A percentile compares a stretch with the other conserved stretches of the same genome.
These are phyloP conservation scores for Emergomyces orientalis DNA, from an alignment of 2,329 filamentous ascomycete genomes.

Conservation along the genomic window DNA sequence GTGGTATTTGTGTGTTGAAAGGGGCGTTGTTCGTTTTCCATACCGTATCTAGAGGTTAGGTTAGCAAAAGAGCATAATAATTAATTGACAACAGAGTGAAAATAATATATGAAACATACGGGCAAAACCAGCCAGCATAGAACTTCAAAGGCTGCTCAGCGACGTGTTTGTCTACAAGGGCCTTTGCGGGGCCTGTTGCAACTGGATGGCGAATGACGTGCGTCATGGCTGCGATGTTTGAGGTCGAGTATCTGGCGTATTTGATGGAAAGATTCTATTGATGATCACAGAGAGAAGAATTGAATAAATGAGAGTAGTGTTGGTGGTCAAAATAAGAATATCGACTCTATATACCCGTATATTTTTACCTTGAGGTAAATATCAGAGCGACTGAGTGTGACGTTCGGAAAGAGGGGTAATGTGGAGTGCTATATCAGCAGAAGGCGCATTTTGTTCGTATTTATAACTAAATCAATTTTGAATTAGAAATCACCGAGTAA, in stretches of 20 bases:
- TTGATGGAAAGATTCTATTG: neutral
- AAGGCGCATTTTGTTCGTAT: neutral
- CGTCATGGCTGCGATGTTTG: constrained; percentile 30
- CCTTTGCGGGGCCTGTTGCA: constrained; percentile 38
- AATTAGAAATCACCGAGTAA: neutral
- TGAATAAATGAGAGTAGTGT: neutral
- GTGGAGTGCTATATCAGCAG: neutral
- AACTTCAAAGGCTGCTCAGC: constrained; percentile 44
- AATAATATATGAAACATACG: constrained; percentile 24
- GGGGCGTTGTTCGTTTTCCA: neutral
- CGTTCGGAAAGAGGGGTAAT: neutral
- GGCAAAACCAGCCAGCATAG: constrained; percentile 68
- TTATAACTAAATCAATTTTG: neutral
- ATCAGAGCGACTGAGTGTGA: neutral
- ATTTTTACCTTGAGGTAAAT: too few species aligned
- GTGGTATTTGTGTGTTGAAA: neutral
- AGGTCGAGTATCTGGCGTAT: neutral
- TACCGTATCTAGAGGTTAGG: constrained; percentile 27
- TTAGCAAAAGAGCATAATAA: constrained; percentile 7
- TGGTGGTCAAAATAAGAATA: neutral
- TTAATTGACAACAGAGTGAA: neutral
- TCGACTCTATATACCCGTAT: neutral
- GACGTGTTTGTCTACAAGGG: constrained; percentile 26
- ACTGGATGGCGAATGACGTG: constrained; percentile 29
- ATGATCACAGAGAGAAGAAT: neutral